phyloP scores from a whole-genome alignment of 495 filamentous ascomycete species.

The Podospora australis region DNA sequence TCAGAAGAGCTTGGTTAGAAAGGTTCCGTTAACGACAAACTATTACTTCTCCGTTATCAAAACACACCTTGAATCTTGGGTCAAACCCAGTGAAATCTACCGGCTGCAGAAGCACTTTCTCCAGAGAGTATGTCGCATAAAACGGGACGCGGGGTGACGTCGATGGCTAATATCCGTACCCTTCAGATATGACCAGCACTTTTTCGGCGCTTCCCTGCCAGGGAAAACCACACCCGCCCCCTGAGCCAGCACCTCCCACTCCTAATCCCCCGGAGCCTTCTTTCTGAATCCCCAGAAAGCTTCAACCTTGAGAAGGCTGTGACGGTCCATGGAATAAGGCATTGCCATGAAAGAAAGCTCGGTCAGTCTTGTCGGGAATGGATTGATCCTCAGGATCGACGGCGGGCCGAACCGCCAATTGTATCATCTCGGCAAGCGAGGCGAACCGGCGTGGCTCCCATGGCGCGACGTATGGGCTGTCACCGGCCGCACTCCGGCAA shows the following conservation, averaged over 20 bases:
- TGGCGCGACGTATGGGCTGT: neutral
- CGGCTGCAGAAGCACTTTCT: neutral
- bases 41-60: neutral
- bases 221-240: constrained; percentile 24
- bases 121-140: constrained; percentile 3
- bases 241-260: constrained; percentile 23
- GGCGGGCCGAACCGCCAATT: constrained; percentile 20
- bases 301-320: neutral
- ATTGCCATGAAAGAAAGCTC: constrained; percentile 6
- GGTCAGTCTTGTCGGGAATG: no score
- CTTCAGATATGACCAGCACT: constrained; percentile 10
- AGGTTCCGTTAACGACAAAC: no score
- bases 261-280: constrained; percentile 26
- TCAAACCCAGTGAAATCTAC: neutral
- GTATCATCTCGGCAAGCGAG: constrained; percentile 10
- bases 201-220: neutral
- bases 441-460: no score
- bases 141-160: neutral
- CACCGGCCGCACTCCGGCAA: neutral
- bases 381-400: constrained; percentile 15
- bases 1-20: no score
- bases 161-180: neutral
- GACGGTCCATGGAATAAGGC: neutral
- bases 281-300: constrained; percentile 2
- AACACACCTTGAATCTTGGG: neutral